These are phyloP conservation scores for Periglandula ipomoeae DNA, from an alignment of 2,329 filamentous ascomycete species.

Conservation along the genomic window DNA sequence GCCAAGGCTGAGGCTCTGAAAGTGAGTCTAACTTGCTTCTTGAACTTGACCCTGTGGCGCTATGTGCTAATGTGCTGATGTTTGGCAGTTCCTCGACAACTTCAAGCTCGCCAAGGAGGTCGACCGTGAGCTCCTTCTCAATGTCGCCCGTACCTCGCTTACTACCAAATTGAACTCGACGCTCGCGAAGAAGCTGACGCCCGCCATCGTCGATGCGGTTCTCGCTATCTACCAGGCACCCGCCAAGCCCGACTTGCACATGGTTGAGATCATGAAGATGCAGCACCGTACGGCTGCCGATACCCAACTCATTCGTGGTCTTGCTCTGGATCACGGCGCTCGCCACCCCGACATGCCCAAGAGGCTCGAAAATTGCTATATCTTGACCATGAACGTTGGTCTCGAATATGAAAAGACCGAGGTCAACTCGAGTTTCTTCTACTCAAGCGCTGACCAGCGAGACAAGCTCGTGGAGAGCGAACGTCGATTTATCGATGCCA, in stretches of 20 bases:
- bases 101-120: slow-evolving; percentile 88
- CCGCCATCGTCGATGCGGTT: slow-evolving; percentile 92
- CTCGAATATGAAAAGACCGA: slow-evolving; percentile 98
- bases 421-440: slow-evolving; percentile 99
- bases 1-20: slow-evolving; percentile 89
- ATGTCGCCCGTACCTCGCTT: slow-evolving; percentile 86
- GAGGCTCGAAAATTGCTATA: slow-evolving; percentile 87
- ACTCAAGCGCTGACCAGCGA: slow-evolving; percentile 90
- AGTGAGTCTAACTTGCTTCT: slow-evolving; percentile 32
- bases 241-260: slow-evolving; percentile 91
- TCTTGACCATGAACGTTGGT: slow-evolving; percentile 91
- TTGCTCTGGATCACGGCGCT: slow-evolving; percentile 90
- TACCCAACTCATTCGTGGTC: slow-evolving; percentile 87
- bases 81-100: slow-evolving; percentile 71
- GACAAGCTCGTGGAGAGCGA: slow-evolving; percentile 98
- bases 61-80: background rate
- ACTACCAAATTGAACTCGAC: slow-evolving; percentile 89
- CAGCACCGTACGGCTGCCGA: slow-evolving; percentile 94
- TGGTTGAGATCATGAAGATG: slow-evolving; percentile 99
- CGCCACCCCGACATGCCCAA: slow-evolving; percentile 98
- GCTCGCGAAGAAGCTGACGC: slow-evolving; percentile 83
- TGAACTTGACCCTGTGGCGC: background rate
- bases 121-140: slow-evolving; percentile 87
- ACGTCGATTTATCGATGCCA: slow-evolving; percentile 89
- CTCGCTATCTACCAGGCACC: slow-evolving; percentile 86